Evolutionary conservation across 495 filamentous ascomycete genomes (phyloP).

Genomic region (Hyaloscypha variabilis): DNA sequence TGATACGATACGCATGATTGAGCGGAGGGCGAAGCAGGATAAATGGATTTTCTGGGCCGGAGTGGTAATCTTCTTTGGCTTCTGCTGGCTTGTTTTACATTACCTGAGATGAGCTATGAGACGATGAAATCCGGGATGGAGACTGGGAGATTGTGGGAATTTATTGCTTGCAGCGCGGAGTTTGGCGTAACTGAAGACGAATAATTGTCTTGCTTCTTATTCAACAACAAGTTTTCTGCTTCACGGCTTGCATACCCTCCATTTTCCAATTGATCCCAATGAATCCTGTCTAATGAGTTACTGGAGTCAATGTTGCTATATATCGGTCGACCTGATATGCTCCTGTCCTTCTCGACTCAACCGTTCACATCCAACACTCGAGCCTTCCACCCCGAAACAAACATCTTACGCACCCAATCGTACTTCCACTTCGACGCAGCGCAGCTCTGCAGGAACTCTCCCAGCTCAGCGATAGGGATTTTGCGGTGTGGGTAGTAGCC

Average conservation of each 20-base stretch:
- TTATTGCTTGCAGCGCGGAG: conserved; percentile 11
- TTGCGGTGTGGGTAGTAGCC: too few relatives aligned
- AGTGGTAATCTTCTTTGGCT: conserved; percentile 84
- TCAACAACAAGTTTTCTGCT: background rate
- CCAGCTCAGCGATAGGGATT: too few relatives aligned
- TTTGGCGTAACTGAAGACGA: conserved; percentile 4
- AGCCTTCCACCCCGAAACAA: too few relatives aligned
- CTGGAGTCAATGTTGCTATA: too few relatives aligned
- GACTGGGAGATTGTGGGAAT: background rate
- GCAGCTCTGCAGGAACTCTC: too few relatives aligned
- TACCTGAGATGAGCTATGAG: conserved; percentile 65
- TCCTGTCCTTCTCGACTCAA: too few relatives aligned
- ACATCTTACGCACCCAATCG: too few relatives aligned
- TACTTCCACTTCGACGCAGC: too few relatives aligned
- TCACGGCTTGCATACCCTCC: background rate
- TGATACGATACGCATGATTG: conserved; percentile 95
- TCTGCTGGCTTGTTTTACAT: conserved; percentile 88
- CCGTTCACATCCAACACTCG: too few relatives aligned
- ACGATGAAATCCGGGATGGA: background rate
- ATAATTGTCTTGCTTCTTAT: background rate
- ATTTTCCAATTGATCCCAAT: too few relatives aligned
- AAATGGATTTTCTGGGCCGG: conserved; percentile 98
- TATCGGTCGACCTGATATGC: too few relatives aligned
- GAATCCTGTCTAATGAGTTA: too few relatives aligned
- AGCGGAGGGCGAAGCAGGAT: conserved; percentile 87